Percentiles rank a stretch among this genome's conserved stretches.
phyloP scores from a whole-genome alignment of 129 eudicot genomes.

The Oenanthe sinensis region DNA sequence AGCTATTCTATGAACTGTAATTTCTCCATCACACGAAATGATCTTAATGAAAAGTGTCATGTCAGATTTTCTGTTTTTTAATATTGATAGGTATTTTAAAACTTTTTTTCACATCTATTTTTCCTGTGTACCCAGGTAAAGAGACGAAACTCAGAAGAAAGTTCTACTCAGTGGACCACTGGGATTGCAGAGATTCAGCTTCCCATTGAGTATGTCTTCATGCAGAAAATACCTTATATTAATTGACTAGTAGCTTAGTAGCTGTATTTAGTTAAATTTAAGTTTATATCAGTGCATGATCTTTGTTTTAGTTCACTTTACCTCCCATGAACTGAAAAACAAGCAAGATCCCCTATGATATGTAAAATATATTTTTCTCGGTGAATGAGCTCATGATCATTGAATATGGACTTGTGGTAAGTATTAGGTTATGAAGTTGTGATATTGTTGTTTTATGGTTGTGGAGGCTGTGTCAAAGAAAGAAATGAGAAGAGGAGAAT shows the following conservation, averaged over 20 bases:
- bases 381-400: neutral
- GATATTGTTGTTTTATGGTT: neutral
- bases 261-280: neutral
- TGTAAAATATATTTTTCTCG: neutral
- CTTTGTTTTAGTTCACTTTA: neutral
- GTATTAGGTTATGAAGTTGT: neutral
- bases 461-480: neutral
- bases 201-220: slow-evolving; percentile 76
- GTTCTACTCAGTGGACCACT: slow-evolving; percentile 99
- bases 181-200: slow-evolving; percentile 99
- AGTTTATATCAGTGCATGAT: neutral
- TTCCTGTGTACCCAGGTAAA: slow-evolving; percentile 46
- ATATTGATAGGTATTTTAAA: neutral
- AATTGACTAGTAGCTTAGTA: neutral
- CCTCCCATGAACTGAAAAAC: neutral
- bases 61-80: neutral
- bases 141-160: slow-evolving; percentile 78
- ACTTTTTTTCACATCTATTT: neutral
- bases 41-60: neutral
- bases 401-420: neutral
- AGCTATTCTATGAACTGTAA: neutral
- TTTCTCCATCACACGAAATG: neutral
- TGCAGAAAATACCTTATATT: neutral
- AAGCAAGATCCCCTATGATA: neutral
- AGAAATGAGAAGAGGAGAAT: neutral